Percentiles rank a stretch among this genome's conserved stretches.
phyloP scores from a whole-genome alignment of 2,329 filamentous ascomycete genomes.

The Elsinoe necatrix region DNA sequence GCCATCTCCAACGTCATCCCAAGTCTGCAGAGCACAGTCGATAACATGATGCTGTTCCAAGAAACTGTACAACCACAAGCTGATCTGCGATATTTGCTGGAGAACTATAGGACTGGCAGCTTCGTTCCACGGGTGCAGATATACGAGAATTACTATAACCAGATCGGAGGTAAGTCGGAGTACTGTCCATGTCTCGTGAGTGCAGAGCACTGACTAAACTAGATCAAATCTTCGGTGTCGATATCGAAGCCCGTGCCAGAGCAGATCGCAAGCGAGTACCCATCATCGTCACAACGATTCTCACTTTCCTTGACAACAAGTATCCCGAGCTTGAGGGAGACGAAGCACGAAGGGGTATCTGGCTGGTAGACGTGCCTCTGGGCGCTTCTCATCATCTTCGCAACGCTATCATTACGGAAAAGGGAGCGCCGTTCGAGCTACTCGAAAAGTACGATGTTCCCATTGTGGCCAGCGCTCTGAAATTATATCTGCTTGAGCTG shows the following conservation, averaged over 20 bases:
- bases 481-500: slow-evolving; percentile 88
- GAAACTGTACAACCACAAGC: slow-evolving; percentile 93
- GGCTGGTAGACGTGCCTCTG: slow-evolving; percentile 87
- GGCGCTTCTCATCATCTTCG: slow-evolving; percentile 77
- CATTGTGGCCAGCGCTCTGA: slow-evolving; percentile 83
- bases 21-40: slow-evolving; percentile 86
- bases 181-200: no score
- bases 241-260: slow-evolving; percentile 87
- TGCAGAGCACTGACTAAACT: not conserved
- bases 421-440: slow-evolving; percentile 63
- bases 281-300: slow-evolving; percentile 78
- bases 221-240: slow-evolving; percentile 95
- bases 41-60: slow-evolving; percentile 98
- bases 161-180: slow-evolving; percentile 58
- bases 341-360: slow-evolving; percentile 82
- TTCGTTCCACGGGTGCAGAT: slow-evolving; percentile 84
- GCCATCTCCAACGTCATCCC: slow-evolving; percentile 97
- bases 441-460: slow-evolving; percentile 88
- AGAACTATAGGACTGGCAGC: slow-evolving; percentile 92
- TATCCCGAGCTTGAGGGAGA: slow-evolving; percentile 97
- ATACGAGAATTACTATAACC: slow-evolving; percentile 99
- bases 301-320: slow-evolving; percentile 89
- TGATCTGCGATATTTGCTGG: slow-evolving; percentile 85
- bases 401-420: slow-evolving; percentile 76
- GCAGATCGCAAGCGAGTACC: slow-evolving; percentile 95